Base-by-base conservation (phyloP, 768 basidiomycete genomes). In the Saitozyma podzolica region DNA sequence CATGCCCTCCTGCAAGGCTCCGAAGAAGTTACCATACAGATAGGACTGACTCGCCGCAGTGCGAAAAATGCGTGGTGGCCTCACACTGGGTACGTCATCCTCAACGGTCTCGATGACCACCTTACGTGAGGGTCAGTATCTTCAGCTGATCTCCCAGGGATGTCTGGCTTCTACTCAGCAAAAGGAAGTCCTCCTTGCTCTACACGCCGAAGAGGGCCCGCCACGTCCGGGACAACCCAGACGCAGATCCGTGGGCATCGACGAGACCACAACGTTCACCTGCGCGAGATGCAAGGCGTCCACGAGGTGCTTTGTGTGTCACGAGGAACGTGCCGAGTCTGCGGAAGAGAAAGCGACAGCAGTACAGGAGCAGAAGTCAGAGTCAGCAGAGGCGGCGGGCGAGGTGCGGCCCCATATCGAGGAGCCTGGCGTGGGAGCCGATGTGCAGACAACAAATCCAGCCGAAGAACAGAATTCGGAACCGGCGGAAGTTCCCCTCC, bases 401-500 rank as follows among this genome's bases (percentile, higher is more conserved):
- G 49, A n/a, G 0, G 48, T 57, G n/a, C 49, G 11, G 0, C 61
- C 54, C 37, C 6, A 43, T 3, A 10, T 13, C 1, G 57, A 50
- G 17, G 17, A 47, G 37, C 0, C 9, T 37, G 3, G 39, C 3
- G 17, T 20, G 49, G 19, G 39, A 17, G 19, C 17, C 1, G 48
- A 9, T 55, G 16, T 3, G 48, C 17, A 17, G 16, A 19, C 14
- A 37, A 2, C 3, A 49, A 5, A 51, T 51, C 51, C 40, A 54
- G 3, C n/a, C 0, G 55, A 19, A 29, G 56, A 50, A 19, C 54
- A 56, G 29, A 85, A 85, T 45, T 69, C 85, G 37, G 71, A 81
- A 58, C 79, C 81, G 42, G 83, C 84, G 63, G 77, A 82, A 40
- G 77, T 82, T n/a, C 7, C 14, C 37, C 48, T 56, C 14, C 49